A percentile compares a stretch with the other conserved stretches of the same genome.
phyloP scores from a whole-genome alignment of 192 early-diverging fungal species.

The Coemansia sp. region DNA sequence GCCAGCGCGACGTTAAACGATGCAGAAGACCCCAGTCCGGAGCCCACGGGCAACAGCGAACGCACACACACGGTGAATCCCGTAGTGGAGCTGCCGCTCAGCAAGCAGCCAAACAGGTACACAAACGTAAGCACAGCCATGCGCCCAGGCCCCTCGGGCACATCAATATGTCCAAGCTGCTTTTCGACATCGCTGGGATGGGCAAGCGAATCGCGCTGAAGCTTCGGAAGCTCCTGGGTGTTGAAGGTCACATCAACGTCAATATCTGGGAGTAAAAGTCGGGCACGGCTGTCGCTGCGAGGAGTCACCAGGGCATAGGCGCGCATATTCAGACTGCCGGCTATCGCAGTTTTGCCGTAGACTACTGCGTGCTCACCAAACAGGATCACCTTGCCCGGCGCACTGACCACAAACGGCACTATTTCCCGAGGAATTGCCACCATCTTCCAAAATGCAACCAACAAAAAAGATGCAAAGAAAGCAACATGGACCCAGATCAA shows the following conservation, averaged over 20 bases:
- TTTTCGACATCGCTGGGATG: constrained; percentile 15
- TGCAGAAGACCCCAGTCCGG: constrained; percentile 96
- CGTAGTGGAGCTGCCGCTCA: not conserved
- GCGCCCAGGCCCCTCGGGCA: constrained; percentile 33
- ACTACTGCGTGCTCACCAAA: constrained; percentile 99
- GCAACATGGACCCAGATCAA: not conserved
- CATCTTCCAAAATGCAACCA: not conserved
- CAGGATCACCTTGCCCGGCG: constrained; percentile 96
- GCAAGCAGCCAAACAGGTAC: constrained; percentile 54
- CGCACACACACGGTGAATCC: constrained; percentile 61
- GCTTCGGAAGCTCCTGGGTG: constrained; percentile 2
- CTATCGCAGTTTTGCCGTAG: constrained; percentile 82
- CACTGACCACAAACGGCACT: constrained; percentile 59
- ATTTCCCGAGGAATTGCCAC: constrained; percentile 8
- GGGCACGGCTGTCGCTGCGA: constrained; percentile 44
- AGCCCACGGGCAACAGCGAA: constrained; percentile 82
- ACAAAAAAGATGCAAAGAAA: not conserved
- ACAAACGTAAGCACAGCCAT: constrained; percentile 64
- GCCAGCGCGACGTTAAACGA: constrained; percentile 79
- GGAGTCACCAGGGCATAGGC: constrained; percentile 63
- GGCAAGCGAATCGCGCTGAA: not conserved
- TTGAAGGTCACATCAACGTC: constrained; percentile 37
- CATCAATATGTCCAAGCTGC: constrained; percentile 8
- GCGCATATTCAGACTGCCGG: constrained; percentile 74
- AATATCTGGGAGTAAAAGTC: constrained; percentile 63